Conservation (phyloP, 75 land plant genomes). For the Selaginella tamariscina region DNA sequence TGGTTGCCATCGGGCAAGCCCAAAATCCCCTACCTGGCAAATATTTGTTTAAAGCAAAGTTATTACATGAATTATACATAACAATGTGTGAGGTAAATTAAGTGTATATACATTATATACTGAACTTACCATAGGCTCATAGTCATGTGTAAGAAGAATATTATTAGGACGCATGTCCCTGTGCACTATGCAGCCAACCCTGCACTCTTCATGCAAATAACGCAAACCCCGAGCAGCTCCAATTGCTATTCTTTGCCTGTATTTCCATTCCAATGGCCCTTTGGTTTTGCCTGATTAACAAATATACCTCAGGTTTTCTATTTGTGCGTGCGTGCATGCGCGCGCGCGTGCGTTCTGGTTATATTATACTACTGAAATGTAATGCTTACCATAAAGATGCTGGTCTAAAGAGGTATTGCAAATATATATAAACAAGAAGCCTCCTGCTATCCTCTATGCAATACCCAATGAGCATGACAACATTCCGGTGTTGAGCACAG, state of each 20-base stretch:
- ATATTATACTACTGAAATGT: background rate
- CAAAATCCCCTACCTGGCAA: constrained; percentile 52
- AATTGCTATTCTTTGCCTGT: background rate
- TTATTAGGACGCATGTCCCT: constrained; percentile 17
- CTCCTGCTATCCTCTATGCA: constrained; percentile 66
- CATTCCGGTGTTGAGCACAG: constrained; percentile 12
- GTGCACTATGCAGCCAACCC: constrained; percentile 9
- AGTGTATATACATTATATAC: too few relatives aligned
- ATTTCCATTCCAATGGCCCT: background rate
- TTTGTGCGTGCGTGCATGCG: too few relatives aligned
- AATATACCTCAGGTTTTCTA: background rate
- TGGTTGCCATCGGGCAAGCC: constrained; percentile 37
- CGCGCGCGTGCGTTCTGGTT: background rate
- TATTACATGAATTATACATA: background rate
- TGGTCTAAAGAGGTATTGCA: constrained; percentile 85
- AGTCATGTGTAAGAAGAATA: constrained; percentile 70
- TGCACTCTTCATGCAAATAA: constrained; percentile 12
- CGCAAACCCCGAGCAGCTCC: constrained; percentile 9
- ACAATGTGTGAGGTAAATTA: too few relatives aligned
- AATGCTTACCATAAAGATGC: constrained; percentile 68
- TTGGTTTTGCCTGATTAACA: background rate
- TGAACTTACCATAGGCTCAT: constrained; percentile 63
- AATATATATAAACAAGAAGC: constrained; percentile 71
- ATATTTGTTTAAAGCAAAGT: background rate
- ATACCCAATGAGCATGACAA: constrained; percentile 29